Percentiles rank a stretch among this genome's conserved stretches.
These are phyloP conservation scores for Colletotrichum higginsianum DNA, from an alignment of 2,329 filamentous ascomycete species.

Conservation along the genomic window DNA sequence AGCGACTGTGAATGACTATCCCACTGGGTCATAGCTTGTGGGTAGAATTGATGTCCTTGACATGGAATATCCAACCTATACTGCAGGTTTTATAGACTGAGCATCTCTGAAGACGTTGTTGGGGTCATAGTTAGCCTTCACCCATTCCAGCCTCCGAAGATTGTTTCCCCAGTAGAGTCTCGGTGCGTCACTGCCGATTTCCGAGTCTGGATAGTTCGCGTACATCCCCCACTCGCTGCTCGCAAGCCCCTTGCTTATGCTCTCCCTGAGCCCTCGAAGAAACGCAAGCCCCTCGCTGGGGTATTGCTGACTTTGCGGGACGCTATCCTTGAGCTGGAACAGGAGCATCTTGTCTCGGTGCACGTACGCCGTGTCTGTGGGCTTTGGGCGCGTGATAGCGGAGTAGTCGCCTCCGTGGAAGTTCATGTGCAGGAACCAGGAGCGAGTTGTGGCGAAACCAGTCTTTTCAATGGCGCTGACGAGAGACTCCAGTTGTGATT, in stretches of 20 bases:
- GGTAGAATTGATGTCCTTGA: background rate
- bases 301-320: constrained; percentile 48
- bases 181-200: constrained; percentile 60
- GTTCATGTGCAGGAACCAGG: constrained; percentile 55
- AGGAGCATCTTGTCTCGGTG: constrained; percentile 64
- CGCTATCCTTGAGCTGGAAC: constrained; percentile 64
- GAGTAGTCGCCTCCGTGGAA: constrained; percentile 54
- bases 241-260: constrained; percentile 53
- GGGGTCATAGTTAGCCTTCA: constrained; percentile 59
- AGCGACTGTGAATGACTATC: too few species aligned
- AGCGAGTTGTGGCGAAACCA: constrained; percentile 42
- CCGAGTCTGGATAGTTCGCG: constrained; percentile 68
- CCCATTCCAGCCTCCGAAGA: constrained; percentile 52
- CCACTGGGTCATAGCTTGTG: too few species aligned
- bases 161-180: constrained; percentile 63
- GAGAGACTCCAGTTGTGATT: constrained; percentile 45
- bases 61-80: background rate
- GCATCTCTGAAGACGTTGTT: constrained; percentile 58
- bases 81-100: constrained; percentile 46
- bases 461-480: constrained; percentile 43
- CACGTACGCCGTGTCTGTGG: constrained; percentile 52
- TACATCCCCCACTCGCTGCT: constrained; percentile 63
- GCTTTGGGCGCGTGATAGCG: constrained; percentile 50
- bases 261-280: constrained; percentile 57
- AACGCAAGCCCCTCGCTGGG: constrained; percentile 49